Percentiles rank a stretch among this genome's conserved stretches.
phyloP scores from a whole-genome alignment of 2,329 filamentous ascomycete species.

The Neonectria neomacrospora region DNA sequence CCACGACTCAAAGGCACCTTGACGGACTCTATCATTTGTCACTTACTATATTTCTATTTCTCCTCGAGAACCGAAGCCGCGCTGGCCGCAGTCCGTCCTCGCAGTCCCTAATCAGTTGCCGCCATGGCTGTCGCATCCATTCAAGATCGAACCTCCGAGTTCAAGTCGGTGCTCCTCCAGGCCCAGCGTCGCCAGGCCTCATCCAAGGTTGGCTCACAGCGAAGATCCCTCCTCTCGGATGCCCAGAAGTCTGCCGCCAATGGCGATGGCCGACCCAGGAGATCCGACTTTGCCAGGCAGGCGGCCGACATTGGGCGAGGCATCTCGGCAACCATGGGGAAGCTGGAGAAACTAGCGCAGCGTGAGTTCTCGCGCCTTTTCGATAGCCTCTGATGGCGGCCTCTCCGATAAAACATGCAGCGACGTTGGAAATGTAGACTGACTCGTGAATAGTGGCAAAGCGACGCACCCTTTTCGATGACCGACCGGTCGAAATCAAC shows the following conservation, averaged over 20 bases:
- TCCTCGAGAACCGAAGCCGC: conserved; percentile 44
- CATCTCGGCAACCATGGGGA: conserved; percentile 92
- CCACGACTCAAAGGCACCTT: conserved; percentile 1
- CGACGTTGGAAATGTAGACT: conserved; percentile 14
- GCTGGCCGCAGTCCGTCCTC: conserved; percentile 50
- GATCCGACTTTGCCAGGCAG: conserved; percentile 92
- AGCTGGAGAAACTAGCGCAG: conserved; percentile 92
- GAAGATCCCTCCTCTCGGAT: conserved; percentile 81
- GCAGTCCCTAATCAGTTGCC: conserved; percentile 32
- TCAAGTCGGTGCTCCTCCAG: conserved; percentile 88
- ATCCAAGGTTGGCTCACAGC: conserved; percentile 80
- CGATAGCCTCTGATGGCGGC: neutral
- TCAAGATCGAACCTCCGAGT: conserved; percentile 96
- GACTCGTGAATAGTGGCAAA: conserved; percentile 74
- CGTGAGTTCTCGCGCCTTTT: conserved; percentile 57
- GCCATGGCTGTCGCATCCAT: conserved; percentile 78
- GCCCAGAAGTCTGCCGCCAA: conserved; percentile 74
- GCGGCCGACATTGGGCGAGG: conserved; percentile 92
- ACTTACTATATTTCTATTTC: conserved; percentile 4
- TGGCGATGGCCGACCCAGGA: conserved; percentile 64
- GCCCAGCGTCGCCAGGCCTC: conserved; percentile 83
- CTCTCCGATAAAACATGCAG: neutral
- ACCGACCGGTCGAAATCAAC: conserved; percentile 95
- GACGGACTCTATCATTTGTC: conserved; percentile 2
- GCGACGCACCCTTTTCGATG: conserved; percentile 96